Conservation (phyloP, 495 filamentous ascomycete genomes). For the Parachaetomium inaequale region DNA sequence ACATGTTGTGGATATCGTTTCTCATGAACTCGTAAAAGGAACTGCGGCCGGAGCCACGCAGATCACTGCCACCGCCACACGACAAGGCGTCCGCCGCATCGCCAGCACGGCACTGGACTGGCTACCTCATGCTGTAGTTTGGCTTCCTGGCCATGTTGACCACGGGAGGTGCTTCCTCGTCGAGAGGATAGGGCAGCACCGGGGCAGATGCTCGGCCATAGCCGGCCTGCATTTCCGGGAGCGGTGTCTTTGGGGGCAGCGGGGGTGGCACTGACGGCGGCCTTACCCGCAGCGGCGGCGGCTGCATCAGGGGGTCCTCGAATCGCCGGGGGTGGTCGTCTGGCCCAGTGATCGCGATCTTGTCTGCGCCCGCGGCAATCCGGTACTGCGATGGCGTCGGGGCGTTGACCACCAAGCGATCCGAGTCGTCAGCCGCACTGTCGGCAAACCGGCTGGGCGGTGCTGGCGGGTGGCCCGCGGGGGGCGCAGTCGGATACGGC, state of each 20-base stretch:
- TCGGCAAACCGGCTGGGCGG: constrained; percentile 27
- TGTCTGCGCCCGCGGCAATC: constrained; percentile 50
- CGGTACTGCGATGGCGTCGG: constrained; percentile 54
- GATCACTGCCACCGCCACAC: constrained; percentile 4
- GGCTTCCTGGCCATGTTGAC: constrained; percentile 87
- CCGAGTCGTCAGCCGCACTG: constrained; percentile 32
- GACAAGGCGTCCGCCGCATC: background rate
- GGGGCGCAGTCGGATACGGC: constrained; percentile 36
- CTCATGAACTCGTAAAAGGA: constrained; percentile 6
- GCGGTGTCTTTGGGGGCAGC: constrained; percentile 79
- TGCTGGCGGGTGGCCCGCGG: constrained; percentile 31
- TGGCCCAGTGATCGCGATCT: constrained; percentile 55
- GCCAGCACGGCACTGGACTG: background rate
- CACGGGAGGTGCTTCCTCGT: constrained; percentile 74
- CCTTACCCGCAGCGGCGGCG: constrained; percentile 40
- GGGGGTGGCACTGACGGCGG: constrained; percentile 61
- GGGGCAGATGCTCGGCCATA: constrained; percentile 22
- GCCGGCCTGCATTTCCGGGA: constrained; percentile 44
- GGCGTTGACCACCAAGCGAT: constrained; percentile 47
- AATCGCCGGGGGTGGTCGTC: constrained; percentile 56
- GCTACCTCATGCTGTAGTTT: constrained; percentile 59
- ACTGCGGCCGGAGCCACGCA: background rate
- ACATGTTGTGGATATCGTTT: constrained; percentile 1
- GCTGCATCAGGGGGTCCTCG: constrained; percentile 44
- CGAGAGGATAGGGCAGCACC: constrained; percentile 65